phyloP scores from a whole-genome alignment of 83 land plant genomes.

The Larix sibirica region DNA sequence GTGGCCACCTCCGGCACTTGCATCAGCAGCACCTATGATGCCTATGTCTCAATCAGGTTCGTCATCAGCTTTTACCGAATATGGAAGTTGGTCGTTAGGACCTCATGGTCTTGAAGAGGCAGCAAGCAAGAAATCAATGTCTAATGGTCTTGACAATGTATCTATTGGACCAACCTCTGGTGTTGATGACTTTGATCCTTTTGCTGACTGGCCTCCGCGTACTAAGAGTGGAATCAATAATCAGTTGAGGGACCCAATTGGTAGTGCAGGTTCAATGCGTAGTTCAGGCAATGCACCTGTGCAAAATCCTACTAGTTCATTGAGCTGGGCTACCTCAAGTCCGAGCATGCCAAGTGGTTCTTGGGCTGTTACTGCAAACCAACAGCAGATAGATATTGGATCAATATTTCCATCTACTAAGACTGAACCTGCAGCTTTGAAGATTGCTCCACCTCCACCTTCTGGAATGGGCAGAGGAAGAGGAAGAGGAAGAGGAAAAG shows the following conservation, averaged over 20 bases:
- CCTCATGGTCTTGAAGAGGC: background rate
- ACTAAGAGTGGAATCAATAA: slow-evolving; percentile 17
- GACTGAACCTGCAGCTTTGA: slow-evolving; percentile 49
- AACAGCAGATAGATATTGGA: slow-evolving; percentile 51
- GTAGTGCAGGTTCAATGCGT: background rate
- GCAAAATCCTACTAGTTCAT: slow-evolving; percentile 19
- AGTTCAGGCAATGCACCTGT: background rate
- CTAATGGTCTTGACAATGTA: slow-evolving; percentile 7
- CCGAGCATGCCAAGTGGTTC: background rate
- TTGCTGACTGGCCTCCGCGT: slow-evolving; percentile 95
- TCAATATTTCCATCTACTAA: slow-evolving; percentile 65
- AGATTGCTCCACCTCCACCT: slow-evolving; percentile 88
- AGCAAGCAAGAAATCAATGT: slow-evolving; percentile 13
- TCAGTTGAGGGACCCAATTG: background rate
- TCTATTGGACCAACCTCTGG: slow-evolving; percentile 5
- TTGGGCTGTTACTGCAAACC: slow-evolving; percentile 12
- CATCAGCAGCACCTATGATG: slow-evolving; percentile 4
- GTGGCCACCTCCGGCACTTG: slow-evolving; percentile 72
- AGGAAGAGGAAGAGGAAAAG: slow-evolving; percentile 66
- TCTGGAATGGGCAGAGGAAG: slow-evolving; percentile 83
- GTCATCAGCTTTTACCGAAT: background rate
- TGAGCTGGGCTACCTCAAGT: slow-evolving; percentile 14
- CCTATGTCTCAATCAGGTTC: background rate
- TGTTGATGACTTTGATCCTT: slow-evolving; percentile 81
- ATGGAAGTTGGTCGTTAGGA: slow-evolving; percentile 11